A percentile compares a stretch with the other conserved stretches of the same genome.
Conservation (phyloP, 2,329 filamentous ascomycete genomes). For the Emydomyces testavorans region DNA sequence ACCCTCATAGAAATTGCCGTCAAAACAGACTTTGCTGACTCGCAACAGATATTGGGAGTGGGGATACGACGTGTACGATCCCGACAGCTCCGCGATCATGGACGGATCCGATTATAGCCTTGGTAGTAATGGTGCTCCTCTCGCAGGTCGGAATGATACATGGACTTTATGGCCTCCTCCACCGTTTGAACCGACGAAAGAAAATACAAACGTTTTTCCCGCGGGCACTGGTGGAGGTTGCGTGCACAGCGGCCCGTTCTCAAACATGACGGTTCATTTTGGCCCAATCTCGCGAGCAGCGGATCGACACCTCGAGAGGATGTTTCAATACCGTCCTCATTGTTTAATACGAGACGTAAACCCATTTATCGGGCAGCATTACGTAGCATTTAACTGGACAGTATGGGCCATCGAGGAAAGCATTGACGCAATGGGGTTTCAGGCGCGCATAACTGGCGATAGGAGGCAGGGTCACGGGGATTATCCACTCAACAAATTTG, state of each 20-base stretch:
- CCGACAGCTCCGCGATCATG: slow-evolving; percentile 18
- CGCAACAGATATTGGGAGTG: slow-evolving; percentile 24
- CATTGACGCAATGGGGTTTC: slow-evolving; percentile 14
- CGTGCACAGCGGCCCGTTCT: slow-evolving; percentile 22
- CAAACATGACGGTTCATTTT: slow-evolving; percentile 30
- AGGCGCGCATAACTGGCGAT: slow-evolving; percentile 11
- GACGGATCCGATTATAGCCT: slow-evolving; percentile 25
- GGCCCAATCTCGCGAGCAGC: slow-evolving; percentile 19
- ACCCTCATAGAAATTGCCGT: not conserved
- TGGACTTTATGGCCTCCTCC: slow-evolving; percentile 7
- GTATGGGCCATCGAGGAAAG: slow-evolving; percentile 15
- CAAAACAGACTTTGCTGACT: not conserved
- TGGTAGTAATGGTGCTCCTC: slow-evolving; percentile 20
- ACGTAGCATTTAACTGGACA: slow-evolving; percentile 13
- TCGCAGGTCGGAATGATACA: slow-evolving; percentile 5
- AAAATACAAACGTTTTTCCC: slow-evolving; percentile 5
- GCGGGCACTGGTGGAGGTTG: slow-evolving; percentile 23
- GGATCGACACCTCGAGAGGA: slow-evolving; percentile 1
- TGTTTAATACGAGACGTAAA: slow-evolving; percentile 33
- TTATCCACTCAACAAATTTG: slow-evolving; percentile 12
- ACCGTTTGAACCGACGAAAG: slow-evolving; percentile 26
- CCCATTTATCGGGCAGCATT: slow-evolving; percentile 14
- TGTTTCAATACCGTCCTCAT: slow-evolving; percentile 27
- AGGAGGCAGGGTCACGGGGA: slow-evolving; percentile 9
- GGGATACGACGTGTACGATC: slow-evolving; percentile 18